Conservation (phyloP, 176 grass and related monocot species). For the Cenchrus fungigraminus region DNA sequence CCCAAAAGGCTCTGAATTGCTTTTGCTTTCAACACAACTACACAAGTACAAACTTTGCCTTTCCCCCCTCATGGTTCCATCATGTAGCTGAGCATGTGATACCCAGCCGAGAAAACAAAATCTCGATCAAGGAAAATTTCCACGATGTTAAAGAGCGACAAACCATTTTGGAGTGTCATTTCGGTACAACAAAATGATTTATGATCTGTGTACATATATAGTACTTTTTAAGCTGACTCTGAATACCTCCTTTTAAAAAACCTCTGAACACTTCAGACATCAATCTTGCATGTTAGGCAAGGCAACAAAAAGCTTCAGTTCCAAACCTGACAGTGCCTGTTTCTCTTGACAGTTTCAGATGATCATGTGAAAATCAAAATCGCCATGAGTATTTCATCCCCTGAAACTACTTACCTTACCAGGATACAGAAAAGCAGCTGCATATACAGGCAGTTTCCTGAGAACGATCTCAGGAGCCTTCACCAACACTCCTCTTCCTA, state of each 20-base stretch:
- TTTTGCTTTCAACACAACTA: constrained; percentile 53
- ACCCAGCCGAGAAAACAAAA: background rate
- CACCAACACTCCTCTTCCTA: constrained; percentile 23
- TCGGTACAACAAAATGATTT: background rate
- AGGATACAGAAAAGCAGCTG: background rate
- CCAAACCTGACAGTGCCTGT: background rate
- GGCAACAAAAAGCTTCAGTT: background rate
- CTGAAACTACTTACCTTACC: background rate
- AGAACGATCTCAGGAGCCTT: constrained; percentile 34
- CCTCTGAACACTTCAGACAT: background rate
- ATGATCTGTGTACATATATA: background rate
- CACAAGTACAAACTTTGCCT: constrained; percentile 37
- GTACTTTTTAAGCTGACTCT: background rate
- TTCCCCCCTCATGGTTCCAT: constrained; percentile 9
- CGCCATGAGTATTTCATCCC: background rate
- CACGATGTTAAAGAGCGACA: background rate
- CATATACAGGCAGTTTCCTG: background rate
- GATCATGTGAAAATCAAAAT: background rate
- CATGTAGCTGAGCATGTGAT: background rate
- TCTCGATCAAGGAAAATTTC: too few relatives aligned
- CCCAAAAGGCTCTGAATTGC: constrained; percentile 48
- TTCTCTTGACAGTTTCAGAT: background rate
- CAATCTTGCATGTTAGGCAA: background rate
- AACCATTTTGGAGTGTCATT: background rate
- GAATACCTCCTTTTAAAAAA: background rate